Base-by-base conservation (phyloP, 2,329 filamentous ascomycete genomes). In the Arthrobotrys megalospora region DNA sequence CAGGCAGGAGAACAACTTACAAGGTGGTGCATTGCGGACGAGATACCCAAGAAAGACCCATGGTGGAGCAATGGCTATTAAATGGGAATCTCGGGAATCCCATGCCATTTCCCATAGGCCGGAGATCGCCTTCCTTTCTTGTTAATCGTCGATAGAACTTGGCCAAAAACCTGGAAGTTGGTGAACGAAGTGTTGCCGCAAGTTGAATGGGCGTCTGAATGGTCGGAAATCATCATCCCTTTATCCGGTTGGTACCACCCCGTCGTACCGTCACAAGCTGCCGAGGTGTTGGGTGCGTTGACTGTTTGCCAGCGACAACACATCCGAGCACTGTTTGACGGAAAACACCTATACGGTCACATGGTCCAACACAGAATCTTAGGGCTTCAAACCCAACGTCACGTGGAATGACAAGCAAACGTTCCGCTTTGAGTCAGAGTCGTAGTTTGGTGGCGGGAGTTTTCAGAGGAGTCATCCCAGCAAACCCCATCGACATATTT, bases 351-450 rank as follows among this genome's bases (percentile, higher is more conserved):
- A 43, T 16, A 48, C 43, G 11, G 6, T 64, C 67, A 65, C 63
- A 53, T 47, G 62, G 6, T 10, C 4, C 4, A 60, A 12, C 34
- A 67, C 45, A 19, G 16, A 19, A 7, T 19, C 36, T 78, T 78
- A 78, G 75, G 75, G 75, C 67, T 78, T 28, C 52, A 68, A 66
- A 68, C 67, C 75, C 67, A 63, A 24, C n/a, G 36, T 58, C 69
- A 73, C 66, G 58, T 71, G 24, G 52, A n/a, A 16, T 19, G 28
- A 41, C 75, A 78, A 78, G 34, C 75, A 78, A 78, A 78, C 75
- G 14, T 47, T 52, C 60, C 75, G 14, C 38, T 63, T 78, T 43
- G 43, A 72, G 75, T 50, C 38, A 77, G 64, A 48, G n/a, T n/a
- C 36, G 11, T 11, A 55, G 32, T 58, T 50, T 70, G 65, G 72